Evolutionary conservation across 495 filamentous ascomycete genomes (phyloP), one percentile per base, ranked within the genome.

Genomic region (Hypoxylon cercidicola): DNA sequence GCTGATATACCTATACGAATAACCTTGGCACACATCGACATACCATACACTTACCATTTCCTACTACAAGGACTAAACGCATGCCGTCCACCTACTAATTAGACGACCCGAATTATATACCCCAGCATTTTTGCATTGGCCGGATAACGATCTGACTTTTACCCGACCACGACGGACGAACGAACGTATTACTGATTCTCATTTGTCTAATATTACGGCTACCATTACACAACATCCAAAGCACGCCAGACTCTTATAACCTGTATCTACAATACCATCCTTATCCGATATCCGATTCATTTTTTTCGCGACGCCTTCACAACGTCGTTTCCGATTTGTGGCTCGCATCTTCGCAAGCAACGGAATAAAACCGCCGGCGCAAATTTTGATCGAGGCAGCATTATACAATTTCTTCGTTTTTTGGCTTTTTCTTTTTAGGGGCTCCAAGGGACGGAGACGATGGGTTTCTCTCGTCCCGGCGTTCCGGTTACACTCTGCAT

Each of bases 401-500:
- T 73, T 61, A 68, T 71, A 68, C 43, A 66, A 67, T 62, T 55
- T 44, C 53, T 44, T n/a, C n/a, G n/a, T n/a, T n/a, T n/a, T n/a
- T n/a, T n/a, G n/a, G n/a, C n/a, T n/a, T 50, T 47, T 46, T 30
- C 23, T 61, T 30, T 34, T 25, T 15, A 18, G 46, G 61, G 46
- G 12, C 7, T 28, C 25, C 3, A 45, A 19, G 59, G 49, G 45
- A 54, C 28, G 46, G 65, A 58, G 63, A 58, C 52, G 55, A 62
- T 61, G 49, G 57, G 25, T 60, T 71, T 48, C 58, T 64, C 56
- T 45, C n/a, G 52, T 55, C 68, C 55, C 46, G 71, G 71, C 68
- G 71, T 73, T 73, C 45, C 53, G 71, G 68, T 63, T 64, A 62
- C 52, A 46, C 16, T 13, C 3, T 71, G 71, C 71, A 73, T 73